Percentiles rank a stretch among this genome's conserved stretches.
These are phyloP conservation scores for Juncus effusus DNA, from an alignment of 176 grass and related monocot species.

Conservation along the genomic window DNA sequence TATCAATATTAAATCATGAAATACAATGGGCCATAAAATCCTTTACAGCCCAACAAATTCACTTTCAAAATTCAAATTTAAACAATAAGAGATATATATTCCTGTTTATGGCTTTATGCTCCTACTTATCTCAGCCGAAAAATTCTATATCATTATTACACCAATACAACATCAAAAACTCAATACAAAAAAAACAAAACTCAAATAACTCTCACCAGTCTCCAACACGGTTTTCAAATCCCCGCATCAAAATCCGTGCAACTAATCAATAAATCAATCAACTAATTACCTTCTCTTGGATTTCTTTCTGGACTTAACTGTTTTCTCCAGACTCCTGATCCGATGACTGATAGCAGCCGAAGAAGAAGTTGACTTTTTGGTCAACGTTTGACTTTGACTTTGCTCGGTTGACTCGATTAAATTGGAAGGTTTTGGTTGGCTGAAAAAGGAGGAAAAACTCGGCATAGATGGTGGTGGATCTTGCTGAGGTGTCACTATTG, in stretches of 20 bases:
- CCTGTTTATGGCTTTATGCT: no score
- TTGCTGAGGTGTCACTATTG: slow-evolving; percentile 34
- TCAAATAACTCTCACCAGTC: slow-evolving; percentile 11
- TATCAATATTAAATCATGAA: no score
- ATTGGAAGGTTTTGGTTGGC: slow-evolving; percentile 47
- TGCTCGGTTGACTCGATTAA: slow-evolving; percentile 26
- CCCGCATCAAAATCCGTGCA: not conserved
- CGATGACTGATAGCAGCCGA: slow-evolving; percentile 62
- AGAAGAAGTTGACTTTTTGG: slow-evolving; percentile 35
- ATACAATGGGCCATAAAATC: no score
- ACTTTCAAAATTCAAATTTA: no score
- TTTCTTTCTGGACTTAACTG: slow-evolving; percentile 68
- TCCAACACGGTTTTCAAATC: not conserved
- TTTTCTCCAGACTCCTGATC: slow-evolving; percentile 77
- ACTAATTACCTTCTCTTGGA: slow-evolving; percentile 43
- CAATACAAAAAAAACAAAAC: not conserved
- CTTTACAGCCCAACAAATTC: no score
- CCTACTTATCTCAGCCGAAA: no score
- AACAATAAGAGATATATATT: no score
- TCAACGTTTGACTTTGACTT: slow-evolving; percentile 12
- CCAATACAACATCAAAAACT: slow-evolving; percentile 17
- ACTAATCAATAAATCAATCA: not conserved
- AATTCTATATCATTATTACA: not conserved
- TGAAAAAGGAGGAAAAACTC: slow-evolving; percentile 47
- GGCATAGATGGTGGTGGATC: slow-evolving; percentile 15